Evolutionary conservation across 2,329 filamentous ascomycete genomes (phyloP), one percentile per base, ranked within the genome.

Genomic region (Nigrograna mackinnonii): DNA sequence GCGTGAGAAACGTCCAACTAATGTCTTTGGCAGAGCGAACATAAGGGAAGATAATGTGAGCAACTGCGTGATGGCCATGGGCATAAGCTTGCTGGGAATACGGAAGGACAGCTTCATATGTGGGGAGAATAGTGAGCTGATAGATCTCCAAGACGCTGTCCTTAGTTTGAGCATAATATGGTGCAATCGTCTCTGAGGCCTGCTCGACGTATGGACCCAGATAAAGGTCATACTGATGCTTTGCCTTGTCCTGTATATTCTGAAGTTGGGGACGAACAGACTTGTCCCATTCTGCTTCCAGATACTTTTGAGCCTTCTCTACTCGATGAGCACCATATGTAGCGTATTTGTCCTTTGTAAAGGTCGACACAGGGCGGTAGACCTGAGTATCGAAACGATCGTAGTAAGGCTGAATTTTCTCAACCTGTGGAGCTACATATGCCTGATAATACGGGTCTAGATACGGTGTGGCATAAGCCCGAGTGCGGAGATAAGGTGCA

Each of bases 361-460:
- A 82, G 7, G 73, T 75, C 43, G 83, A 79, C 3, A 82, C 78
- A 0, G 94, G 94, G 3, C 78, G 73, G 59, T 94, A 81, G 36
- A 95, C 74, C 32, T 77, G 70, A 36, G 77, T 72, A 53, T 84
- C 79, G 51, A 81, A 69, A 17, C 73, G 65, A 16, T 79, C 71
- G 41, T 79, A 69, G 70, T 97, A 96, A 1, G 92, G 92, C 46
- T 81, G 83, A 24, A 81, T 85, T 37, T 82, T 73, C 26, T 91
- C 80, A 48, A 96, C 82, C 62, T 96, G 94, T 3, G 90, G 89
- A 5, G 86, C 87, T 18, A 89, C 86, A 61, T 96, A 95, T 44
- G 81, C 69, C 54, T 92, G 75, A 69, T 96, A 97, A 71, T 95
- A 95, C 3, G 91, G 92, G 56, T 85, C 78, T 22, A 95, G 61